These are phyloP conservation scores for Acanthamoeba royreba DNA, from an alignment of 208 protist genomes.

Conservation along the genomic window DNA sequence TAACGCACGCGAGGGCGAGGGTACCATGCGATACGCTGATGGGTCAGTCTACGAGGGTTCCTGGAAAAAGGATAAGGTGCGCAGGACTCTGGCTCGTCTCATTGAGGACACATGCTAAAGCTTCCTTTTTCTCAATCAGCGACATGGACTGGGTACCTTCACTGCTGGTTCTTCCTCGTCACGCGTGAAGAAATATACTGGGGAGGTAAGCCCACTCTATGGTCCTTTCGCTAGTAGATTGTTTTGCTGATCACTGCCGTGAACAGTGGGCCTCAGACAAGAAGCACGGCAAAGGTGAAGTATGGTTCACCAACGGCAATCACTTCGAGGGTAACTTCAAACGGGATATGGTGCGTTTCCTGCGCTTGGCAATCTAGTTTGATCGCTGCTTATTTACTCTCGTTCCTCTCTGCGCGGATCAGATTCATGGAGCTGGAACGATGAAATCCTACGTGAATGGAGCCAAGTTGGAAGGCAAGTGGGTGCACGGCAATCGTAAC, in stretches of 20 bases:
- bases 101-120: too few relatives aligned
- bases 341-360: not conserved
- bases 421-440: not conserved
- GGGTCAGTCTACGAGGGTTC: not conserved
- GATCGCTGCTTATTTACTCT: not conserved
- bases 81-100: not conserved
- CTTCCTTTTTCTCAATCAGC: not conserved
- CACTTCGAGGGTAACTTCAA: constrained; percentile 7
- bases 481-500: not conserved
- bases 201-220: not conserved
- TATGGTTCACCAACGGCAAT: constrained; percentile 27
- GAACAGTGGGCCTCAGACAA: not conserved
- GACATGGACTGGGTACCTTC: not conserved
- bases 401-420: not conserved
- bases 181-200: not conserved
- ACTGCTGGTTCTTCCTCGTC: not conserved
- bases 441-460: not conserved
- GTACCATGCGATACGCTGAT: not conserved
- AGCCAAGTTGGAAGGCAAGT: constrained; percentile 19
- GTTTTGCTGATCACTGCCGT: not conserved
- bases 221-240: not conserved
- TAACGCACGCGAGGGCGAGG: not conserved
- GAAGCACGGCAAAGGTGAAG: not conserved
- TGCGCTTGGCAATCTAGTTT: not conserved
- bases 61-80: constrained; percentile 13